Conservation (phyloP, 1,139 yeast species). For the Candida sp. region DNA sequence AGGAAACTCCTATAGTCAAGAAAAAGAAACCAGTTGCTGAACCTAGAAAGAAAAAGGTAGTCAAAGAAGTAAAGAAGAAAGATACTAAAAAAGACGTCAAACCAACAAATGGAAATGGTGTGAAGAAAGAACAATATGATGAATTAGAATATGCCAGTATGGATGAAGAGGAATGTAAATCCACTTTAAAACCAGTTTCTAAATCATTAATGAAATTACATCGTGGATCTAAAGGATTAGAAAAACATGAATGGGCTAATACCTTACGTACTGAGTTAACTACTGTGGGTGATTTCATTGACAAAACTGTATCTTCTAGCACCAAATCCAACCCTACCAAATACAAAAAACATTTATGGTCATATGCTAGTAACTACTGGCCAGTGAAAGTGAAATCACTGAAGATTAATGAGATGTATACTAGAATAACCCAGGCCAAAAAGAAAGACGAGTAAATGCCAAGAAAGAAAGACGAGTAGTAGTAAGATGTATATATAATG, state of each 20-base stretch:
- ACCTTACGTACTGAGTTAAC: constrained; percentile 71
- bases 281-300: constrained; percentile 75
- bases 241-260: constrained; percentile 80
- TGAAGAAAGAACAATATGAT: constrained; percentile 20
- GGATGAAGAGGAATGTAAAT: constrained; percentile 75
- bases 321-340: constrained; percentile 23
- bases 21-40: constrained; percentile 6
- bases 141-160: constrained; percentile 71
- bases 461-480: background rate
- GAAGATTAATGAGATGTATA: constrained; percentile 83
- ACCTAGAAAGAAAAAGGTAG: constrained; percentile 2
- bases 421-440: constrained; percentile 37
- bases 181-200: constrained; percentile 67
- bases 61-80: constrained; percentile 3
- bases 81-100: background rate
- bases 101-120: background rate
- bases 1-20: constrained; percentile 9
- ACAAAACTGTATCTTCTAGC: constrained; percentile 7
- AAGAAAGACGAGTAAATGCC: constrained; percentile 3
- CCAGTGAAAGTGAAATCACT: constrained; percentile 85
- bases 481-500: background rate
- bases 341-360: constrained; percentile 76
- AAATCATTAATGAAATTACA: constrained; percentile 71
- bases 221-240: constrained; percentile 78
- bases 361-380: constrained; percentile 89